A percentile compares a stretch with the other conserved stretches of the same genome.
Evolutionary conservation across 192 early-diverging fungal species (phyloP).

Genomic region (Mortierella antarctica): DNA sequence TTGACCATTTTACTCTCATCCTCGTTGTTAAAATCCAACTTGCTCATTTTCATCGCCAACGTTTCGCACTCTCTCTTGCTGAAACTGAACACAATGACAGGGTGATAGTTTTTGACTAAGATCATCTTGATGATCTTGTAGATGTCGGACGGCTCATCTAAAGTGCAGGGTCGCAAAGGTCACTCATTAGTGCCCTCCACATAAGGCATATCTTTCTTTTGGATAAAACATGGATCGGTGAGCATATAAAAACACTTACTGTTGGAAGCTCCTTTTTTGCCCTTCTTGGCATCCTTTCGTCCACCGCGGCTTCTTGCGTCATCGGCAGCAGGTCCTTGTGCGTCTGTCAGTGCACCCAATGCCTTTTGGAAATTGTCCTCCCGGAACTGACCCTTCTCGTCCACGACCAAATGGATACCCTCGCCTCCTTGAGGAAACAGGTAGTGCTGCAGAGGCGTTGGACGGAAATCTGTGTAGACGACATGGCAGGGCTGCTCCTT

Average conservation of each 20-base stretch:
- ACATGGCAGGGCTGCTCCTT: conserved; percentile 98
- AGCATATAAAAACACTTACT: conserved; percentile 7
- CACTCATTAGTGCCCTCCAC: background rate
- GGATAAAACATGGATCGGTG: background rate
- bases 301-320: conserved; percentile 56
- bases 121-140: conserved; percentile 97
- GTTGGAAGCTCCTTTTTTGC: conserved; percentile 51
- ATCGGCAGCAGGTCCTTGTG: conserved; percentile 66
- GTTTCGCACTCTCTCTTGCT: conserved; percentile 93
- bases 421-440: conserved; percentile 91
- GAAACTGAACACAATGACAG: conserved; percentile 99
- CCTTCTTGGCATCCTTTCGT: conserved; percentile 68
- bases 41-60: conserved; percentile 91
- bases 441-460: conserved; percentile 97
- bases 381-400: conserved; percentile 94
- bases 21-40: conserved; percentile 92
- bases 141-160: conserved; percentile 77
- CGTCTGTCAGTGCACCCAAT: conserved; percentile 75
- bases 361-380: conserved; percentile 97
- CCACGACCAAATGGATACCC: conserved; percentile 95
- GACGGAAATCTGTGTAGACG: conserved; percentile 97
- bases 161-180: background rate
- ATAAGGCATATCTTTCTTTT: background rate
- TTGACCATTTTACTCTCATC: conserved; percentile 86
- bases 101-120: conserved; percentile 94